These are phyloP conservation scores for Prosopis cineraria DNA, from an alignment of 306 rosid genomes.

Conservation along the genomic window DNA sequence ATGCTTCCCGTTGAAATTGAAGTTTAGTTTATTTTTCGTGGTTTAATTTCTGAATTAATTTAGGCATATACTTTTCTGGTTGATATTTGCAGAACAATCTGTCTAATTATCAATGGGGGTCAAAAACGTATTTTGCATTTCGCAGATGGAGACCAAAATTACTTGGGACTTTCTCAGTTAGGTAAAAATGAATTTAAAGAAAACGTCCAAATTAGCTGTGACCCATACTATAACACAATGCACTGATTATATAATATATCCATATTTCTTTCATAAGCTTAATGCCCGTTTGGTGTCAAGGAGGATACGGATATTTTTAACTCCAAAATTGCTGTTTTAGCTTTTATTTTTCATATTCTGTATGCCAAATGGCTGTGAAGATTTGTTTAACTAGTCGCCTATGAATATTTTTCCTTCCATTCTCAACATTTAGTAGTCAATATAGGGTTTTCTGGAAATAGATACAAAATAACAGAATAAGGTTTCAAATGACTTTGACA, in stretches of 20 bases:
- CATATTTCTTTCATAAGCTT: not conserved
- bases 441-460: no score
- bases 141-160: not conserved
- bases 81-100: not conserved
- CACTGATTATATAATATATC: not conserved
- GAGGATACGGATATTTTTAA: not conserved
- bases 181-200: not conserved
- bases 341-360: not conserved
- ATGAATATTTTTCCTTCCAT: not conserved
- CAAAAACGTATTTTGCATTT: constrained; percentile 7
- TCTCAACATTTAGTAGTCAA: not conserved
- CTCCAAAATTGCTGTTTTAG: not conserved
- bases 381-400: not conserved
- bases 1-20: constrained; percentile 13
- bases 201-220: not conserved
- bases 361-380: not conserved
- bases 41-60: constrained; percentile 25
- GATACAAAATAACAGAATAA: not conserved
- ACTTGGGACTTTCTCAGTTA: not conserved
- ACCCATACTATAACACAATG: not conserved
- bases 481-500: not conserved
- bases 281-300: not conserved
- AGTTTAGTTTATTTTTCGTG: constrained; percentile 12
- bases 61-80: constrained; percentile 3
- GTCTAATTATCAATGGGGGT: not conserved